Conservation (phyloP, 2,329 filamentous ascomycete species). For the Torrubiella hemipterigena region DNA sequence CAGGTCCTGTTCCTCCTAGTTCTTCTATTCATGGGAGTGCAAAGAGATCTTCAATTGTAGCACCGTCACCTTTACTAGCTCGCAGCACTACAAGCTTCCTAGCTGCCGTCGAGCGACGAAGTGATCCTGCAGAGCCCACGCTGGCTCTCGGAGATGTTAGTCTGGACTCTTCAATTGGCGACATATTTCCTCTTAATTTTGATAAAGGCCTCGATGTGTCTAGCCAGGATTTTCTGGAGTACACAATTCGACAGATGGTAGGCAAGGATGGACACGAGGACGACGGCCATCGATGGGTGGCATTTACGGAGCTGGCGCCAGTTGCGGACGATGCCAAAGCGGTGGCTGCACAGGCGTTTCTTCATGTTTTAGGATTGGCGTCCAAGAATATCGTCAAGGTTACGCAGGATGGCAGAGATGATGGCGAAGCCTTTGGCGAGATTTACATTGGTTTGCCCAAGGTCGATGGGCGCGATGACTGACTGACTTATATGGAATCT, state of each 20-base stretch:
- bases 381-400: slow-evolving; percentile 54
- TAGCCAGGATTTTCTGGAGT: slow-evolving; percentile 32
- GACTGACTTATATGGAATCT: too few species aligned
- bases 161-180: too few species aligned
- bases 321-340: slow-evolving; percentile 38
- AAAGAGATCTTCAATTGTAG: slow-evolving; percentile 17
- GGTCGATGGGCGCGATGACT: too few species aligned
- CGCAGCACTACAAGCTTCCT: slow-evolving; percentile 21
- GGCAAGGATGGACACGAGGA: slow-evolving; percentile 20
- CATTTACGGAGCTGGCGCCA: slow-evolving; percentile 60
- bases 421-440: slow-evolving; percentile 27
- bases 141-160: slow-evolving; percentile 22
- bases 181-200: slow-evolving; percentile 9
- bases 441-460: slow-evolving; percentile 28
- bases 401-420: slow-evolving; percentile 37
- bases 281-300: slow-evolving; percentile 32
- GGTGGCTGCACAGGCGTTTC: slow-evolving; percentile 63
- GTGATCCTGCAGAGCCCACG: slow-evolving; percentile 24
- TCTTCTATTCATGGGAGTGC: slow-evolving; percentile 32
- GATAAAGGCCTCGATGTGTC: slow-evolving; percentile 28
- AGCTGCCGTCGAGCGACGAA: slow-evolving; percentile 33
- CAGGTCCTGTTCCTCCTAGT: slow-evolving; percentile 29
- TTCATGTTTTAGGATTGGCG: slow-evolving; percentile 60
- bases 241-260: slow-evolving; percentile 22
- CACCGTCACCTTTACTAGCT: slow-evolving; percentile 25